These are phyloP conservation scores for Lotus japonicus DNA, from an alignment of 306 rosid genomes.

Conservation along the genomic window DNA sequence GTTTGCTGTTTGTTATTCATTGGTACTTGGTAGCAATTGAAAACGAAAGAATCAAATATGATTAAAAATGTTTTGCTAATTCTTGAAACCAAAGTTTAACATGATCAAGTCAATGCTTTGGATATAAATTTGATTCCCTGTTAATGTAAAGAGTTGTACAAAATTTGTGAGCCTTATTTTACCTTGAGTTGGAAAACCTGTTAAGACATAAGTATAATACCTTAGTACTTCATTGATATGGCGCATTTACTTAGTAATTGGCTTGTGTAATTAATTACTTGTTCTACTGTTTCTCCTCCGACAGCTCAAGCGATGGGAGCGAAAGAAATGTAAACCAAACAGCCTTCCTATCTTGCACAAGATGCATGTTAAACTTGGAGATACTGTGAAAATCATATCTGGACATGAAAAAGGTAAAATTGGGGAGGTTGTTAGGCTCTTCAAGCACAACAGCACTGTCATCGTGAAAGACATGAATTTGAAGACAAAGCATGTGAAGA, in stretches of 20 bases:
- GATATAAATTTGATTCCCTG: background rate
- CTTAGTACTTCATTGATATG: background rate
- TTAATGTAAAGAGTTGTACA: background rate
- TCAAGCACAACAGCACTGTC: conserved; percentile 78
- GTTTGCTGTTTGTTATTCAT: conserved; percentile 6
- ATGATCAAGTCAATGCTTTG: background rate
- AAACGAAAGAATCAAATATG: background rate
- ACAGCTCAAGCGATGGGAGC: conserved; percentile 88
- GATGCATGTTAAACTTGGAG: conserved; percentile 94
- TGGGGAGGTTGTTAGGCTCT: conserved; percentile 65
- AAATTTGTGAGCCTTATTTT: background rate
- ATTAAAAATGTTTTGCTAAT: background rate
- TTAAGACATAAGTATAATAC: background rate
- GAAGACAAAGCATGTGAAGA: conserved; percentile 90
- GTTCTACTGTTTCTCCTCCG: conserved; percentile 7
- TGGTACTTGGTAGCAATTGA: conserved; percentile 1
- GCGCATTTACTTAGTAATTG: background rate
- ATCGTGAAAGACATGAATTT: conserved; percentile 64
- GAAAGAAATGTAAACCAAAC: conserved; percentile 91
- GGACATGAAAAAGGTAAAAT: conserved; percentile 86
- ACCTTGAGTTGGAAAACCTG: background rate
- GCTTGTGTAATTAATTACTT: background rate
- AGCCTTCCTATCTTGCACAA: conserved; percentile 80
- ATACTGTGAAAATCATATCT: conserved; percentile 75
- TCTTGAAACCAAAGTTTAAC: background rate